Evolutionary conservation across 2,329 filamentous ascomycete species (phyloP).

Genomic region (Daldinia sp.): DNA sequence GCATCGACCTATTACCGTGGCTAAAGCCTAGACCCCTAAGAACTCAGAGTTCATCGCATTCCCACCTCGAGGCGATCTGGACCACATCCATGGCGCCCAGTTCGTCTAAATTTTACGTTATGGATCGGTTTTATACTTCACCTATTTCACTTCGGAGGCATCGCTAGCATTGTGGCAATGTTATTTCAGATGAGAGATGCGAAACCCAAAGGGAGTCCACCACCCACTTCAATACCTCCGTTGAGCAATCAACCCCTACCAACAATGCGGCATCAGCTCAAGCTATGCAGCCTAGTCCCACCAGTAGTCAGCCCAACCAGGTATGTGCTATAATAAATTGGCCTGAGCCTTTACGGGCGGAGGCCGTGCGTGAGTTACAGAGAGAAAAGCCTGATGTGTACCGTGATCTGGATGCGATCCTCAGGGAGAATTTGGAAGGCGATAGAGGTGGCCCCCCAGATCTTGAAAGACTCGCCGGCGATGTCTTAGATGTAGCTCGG

Average conservation of each 20-base stretch:
- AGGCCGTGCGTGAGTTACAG: neutral
- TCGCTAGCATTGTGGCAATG: too few relatives aligned
- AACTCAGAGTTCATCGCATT: neutral
- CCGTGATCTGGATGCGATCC: neutral
- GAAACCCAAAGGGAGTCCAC: neutral
- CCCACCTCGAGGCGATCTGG: too few relatives aligned
- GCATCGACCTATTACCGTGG: neutral
- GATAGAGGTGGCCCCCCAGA: neutral
- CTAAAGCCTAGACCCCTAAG: neutral
- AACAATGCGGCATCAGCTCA: neutral
- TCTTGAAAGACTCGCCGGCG: neutral
- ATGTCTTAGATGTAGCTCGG: neutral
- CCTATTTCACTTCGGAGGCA: too few relatives aligned
- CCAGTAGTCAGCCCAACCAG: neutral
- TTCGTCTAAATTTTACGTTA: neutral
- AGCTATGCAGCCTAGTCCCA: neutral
- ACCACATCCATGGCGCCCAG: too few relatives aligned
- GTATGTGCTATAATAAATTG: neutral
- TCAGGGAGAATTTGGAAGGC: neutral
- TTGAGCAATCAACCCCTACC: neutral
- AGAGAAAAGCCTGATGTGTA: neutral
- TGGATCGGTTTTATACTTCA: too few relatives aligned
- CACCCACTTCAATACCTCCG: neutral
- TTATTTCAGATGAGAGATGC: neutral
- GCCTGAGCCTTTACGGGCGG: neutral